Conservation (phyloP, 257 asterid genomes). For the Cinchona pubescens region DNA sequence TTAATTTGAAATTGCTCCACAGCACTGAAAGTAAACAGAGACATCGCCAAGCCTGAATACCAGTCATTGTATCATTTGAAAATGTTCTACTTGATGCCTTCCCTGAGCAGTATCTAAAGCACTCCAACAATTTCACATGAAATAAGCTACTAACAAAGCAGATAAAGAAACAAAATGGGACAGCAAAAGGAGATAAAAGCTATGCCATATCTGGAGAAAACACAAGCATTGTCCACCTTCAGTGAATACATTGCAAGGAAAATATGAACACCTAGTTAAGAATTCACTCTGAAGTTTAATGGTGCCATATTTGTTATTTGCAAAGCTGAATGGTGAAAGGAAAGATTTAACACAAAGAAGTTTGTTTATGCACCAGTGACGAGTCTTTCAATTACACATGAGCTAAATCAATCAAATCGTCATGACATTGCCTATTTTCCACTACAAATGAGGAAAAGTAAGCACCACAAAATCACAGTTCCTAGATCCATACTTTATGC, state of each 20-base stretch:
- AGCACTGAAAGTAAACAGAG: neutral
- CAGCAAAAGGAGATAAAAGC: neutral
- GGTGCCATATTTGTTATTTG: neutral
- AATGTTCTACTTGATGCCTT: neutral
- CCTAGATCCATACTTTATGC: neutral
- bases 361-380: neutral
- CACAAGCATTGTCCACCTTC: neutral
- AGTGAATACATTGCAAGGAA: neutral
- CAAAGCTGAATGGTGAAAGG: neutral
- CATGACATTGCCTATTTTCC: neutral
- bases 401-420: neutral
- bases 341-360: neutral
- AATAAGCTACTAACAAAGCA: neutral
- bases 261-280: neutral
- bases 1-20: neutral
- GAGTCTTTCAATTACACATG: neutral
- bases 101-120: neutral
- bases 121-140: neutral
- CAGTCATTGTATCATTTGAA: neutral
- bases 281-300: neutral
- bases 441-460: neutral
- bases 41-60: neutral
- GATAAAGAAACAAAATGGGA: neutral
- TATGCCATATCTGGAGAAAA: neutral
- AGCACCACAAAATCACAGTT: neutral